These are phyloP conservation scores for Tolypocladium amazonense DNA, from an alignment of 2,329 filamentous ascomycete species.

Conservation along the genomic window DNA sequence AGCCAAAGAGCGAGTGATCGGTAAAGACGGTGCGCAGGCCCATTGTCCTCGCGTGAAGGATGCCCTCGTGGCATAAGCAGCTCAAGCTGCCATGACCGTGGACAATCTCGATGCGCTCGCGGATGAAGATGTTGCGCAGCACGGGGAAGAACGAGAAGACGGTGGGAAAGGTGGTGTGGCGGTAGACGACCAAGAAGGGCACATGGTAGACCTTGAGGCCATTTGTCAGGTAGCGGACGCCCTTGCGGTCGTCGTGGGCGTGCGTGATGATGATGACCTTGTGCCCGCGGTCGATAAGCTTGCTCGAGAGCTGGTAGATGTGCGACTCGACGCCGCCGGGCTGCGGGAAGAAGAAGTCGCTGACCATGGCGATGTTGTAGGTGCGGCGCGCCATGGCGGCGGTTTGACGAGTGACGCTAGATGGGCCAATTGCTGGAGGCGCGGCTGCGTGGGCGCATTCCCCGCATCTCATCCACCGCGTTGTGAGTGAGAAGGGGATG, in stretches of 20 bases:
- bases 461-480: neutral
- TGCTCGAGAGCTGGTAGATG: constrained; percentile 94
- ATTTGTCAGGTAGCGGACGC: constrained; percentile 91
- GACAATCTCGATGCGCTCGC: constrained; percentile 92
- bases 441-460: neutral
- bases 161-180: constrained; percentile 85
- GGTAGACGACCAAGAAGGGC: constrained; percentile 91
- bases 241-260: constrained; percentile 81
- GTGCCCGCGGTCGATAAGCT: constrained; percentile 93
- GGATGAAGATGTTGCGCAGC: constrained; percentile 91
- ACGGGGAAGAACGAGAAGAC: constrained; percentile 98
- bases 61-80: constrained; percentile 87
- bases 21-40: constrained; percentile 92
- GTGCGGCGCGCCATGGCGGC: constrained; percentile 41
- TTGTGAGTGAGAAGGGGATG: neutral
- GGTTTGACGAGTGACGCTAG: constrained; percentile 5
- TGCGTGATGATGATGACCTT: constrained; percentile 98
- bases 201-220: constrained; percentile 97
- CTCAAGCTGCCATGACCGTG: constrained; percentile 95
- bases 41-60: constrained; percentile 93
- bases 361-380: constrained; percentile 79
- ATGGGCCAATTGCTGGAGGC: neutral
- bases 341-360: constrained; percentile 98
- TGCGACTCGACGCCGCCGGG: constrained; percentile 95
- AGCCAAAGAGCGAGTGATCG: constrained; percentile 94